These are phyloP conservation scores for Sphagnum tenellum DNA, from an alignment of 225 moss, liverwort and hornwort genomes.

Conservation along the genomic window DNA sequence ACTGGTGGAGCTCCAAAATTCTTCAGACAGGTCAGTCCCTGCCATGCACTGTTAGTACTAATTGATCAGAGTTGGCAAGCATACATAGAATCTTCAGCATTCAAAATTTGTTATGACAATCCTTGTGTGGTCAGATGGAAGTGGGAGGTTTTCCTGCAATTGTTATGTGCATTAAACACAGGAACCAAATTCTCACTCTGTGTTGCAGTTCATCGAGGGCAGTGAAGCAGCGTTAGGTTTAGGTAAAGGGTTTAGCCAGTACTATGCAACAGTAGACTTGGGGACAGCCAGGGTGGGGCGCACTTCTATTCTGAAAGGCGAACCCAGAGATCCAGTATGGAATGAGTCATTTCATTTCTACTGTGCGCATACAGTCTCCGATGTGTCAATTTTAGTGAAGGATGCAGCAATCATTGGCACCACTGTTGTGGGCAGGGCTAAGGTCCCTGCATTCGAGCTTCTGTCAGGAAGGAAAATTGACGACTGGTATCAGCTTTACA, in stretches of 20 bases:
- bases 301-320: constrained; percentile 31
- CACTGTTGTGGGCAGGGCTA: constrained; percentile 36
- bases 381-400: constrained; percentile 41
- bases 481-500: constrained; percentile 8
- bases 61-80: too few species aligned
- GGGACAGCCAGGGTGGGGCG: constrained; percentile 52
- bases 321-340: constrained; percentile 53
- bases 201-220: constrained; percentile 10
- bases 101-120: too few species aligned
- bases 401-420: constrained; percentile 52
- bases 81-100: too few species aligned
- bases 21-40: constrained; percentile 39
- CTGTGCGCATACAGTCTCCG: constrained; percentile 36
- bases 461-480: constrained; percentile 17
- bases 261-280: constrained; percentile 56
- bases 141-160: too few species aligned
- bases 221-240: constrained; percentile 4
- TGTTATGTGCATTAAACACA: too few species aligned
- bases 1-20: constrained; percentile 36
- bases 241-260: constrained; percentile 30
- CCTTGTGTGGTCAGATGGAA: too few species aligned
- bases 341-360: constrained; percentile 43
- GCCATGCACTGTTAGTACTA: too few species aligned
- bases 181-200: too few species aligned
- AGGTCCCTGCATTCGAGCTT: constrained; percentile 33